Base-by-base conservation (phyloP, 1,139 yeast genomes). In the Saccharomyces hybrid region DNA sequence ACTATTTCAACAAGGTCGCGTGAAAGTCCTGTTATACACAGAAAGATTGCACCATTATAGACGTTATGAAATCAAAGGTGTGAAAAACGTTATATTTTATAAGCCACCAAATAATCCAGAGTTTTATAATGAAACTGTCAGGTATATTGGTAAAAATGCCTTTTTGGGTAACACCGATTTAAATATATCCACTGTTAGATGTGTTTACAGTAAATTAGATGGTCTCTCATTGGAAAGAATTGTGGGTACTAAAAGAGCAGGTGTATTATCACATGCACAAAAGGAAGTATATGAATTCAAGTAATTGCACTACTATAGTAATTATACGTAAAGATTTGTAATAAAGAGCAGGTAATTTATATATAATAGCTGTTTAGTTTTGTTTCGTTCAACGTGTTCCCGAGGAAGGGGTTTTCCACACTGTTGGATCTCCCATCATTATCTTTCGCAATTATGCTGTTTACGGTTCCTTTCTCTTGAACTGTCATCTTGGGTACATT, bases 41-140 rank as follows among this genome's bases (percentile, higher is more conserved):
- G 98, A 93, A 65, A 86, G 99, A 77, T 75, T 91, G 69, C 99
- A 93, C 68, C 95, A 88, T 68, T 93, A 85, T 74, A 80, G 97
- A 61, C 77, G 98, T 55, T 90, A 81, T 68, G 93, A 88, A 56
- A 76, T 95, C 54, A 80, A 78, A 58, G 99, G 98, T n/a, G 97
- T 88, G 19, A 85, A 87, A 68, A 86, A 84, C 55, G 78, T 93
- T 47, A 71, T 93, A 28, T 81, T 93, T 74, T 95, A 90, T 69
- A 89, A 87, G 28, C 77, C 88, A 21, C 99, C 99, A 6, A 77
- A 84, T 19, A 90, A 93, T 68, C 96, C 97, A 4, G 68, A 78
- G 41, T 93, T 89, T 66, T 93, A 91, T 70, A 78, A 80, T 49
- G 97, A 93, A 68, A 77, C 89, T 52, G 78, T 89, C 49, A 73